A percentile compares a stretch with the other conserved stretches of the same genome.
Evolutionary conservation across 345 rosid genomes (phyloP).

Genomic region (Eutrema heterophyllum): DNA sequence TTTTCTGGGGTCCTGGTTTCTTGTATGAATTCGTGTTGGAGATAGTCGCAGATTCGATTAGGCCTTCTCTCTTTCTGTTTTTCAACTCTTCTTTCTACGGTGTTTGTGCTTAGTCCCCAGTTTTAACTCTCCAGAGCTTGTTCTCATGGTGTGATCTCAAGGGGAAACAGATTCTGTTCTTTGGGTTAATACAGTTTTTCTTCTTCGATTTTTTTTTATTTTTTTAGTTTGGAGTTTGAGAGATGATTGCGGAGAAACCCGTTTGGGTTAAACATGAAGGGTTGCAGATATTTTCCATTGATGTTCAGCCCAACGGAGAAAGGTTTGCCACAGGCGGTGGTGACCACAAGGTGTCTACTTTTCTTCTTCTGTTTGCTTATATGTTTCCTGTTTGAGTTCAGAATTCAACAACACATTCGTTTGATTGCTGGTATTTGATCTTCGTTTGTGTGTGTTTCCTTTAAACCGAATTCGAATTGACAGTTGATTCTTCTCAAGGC

Average conservation of each 20-base stretch:
- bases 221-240: neutral
- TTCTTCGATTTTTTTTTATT: neutral
- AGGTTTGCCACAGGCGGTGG: constrained; percentile 99
- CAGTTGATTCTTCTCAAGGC: neutral
- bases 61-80: neutral
- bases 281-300: constrained; percentile 94
- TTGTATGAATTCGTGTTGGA: neutral
- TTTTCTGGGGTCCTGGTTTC: neutral
- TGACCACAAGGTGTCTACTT: constrained; percentile 75
- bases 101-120: neutral
- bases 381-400: neutral
- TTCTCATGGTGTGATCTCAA: neutral
- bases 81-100: neutral
- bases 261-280: constrained; percentile 97
- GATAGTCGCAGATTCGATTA: neutral
- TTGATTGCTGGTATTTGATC: neutral
- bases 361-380: neutral
- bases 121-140: neutral
- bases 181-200: neutral
- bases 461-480: neutral
- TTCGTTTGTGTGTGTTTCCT: neutral
- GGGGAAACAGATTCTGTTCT: neutral
- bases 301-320: constrained; percentile 91
- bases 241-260: constrained; percentile 97
- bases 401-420: neutral